Conservation (phyloP, 2,329 filamentous ascomycete species). For the Chaetothyriales sp. region DNA sequence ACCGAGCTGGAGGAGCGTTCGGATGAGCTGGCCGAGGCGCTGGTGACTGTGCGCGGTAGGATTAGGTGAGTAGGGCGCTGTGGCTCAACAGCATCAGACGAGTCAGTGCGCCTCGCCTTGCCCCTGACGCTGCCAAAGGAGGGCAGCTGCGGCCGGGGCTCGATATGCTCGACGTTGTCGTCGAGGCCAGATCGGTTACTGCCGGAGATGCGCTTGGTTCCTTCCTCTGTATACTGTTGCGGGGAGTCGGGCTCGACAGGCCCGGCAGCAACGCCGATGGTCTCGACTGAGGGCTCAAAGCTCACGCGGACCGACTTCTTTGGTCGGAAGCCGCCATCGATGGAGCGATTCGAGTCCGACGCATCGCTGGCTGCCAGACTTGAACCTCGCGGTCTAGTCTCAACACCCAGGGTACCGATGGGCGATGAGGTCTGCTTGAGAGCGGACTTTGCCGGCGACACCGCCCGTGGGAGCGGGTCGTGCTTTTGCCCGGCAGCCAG, state of each 20-base stretch:
- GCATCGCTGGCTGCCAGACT: constrained; percentile 34
- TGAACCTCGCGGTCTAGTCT: constrained; percentile 8
- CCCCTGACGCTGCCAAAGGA: constrained; percentile 48
- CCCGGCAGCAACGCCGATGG: constrained; percentile 31
- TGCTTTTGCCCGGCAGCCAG: constrained; percentile 35
- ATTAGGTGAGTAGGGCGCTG: not conserved
- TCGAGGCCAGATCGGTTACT: constrained; percentile 22
- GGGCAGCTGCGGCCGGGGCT: constrained; percentile 43
- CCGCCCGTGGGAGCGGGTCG: constrained; percentile 42
- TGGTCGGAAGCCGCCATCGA: constrained; percentile 30
- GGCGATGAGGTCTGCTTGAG: constrained; percentile 36
- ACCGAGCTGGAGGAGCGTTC: constrained; percentile 25
- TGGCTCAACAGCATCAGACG: not conserved
- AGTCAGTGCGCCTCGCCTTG: constrained; percentile 18
- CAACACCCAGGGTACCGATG: constrained; percentile 1
- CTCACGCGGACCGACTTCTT: constrained; percentile 49
- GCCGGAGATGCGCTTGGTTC: constrained; percentile 9
- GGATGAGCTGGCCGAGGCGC: constrained; percentile 8
- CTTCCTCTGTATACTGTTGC: constrained; percentile 4
- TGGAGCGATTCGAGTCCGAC: constrained; percentile 39
- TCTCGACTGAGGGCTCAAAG: constrained; percentile 46
- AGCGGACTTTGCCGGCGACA: constrained; percentile 48
- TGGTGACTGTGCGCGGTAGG: not conserved
- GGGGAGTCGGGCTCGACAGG: constrained; percentile 22
- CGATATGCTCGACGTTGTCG: constrained; percentile 32